These are phyloP conservation scores for Volvariella surrecta DNA, from an alignment of 1,284 basidiomycete genomes.

Conservation along the genomic window DNA sequence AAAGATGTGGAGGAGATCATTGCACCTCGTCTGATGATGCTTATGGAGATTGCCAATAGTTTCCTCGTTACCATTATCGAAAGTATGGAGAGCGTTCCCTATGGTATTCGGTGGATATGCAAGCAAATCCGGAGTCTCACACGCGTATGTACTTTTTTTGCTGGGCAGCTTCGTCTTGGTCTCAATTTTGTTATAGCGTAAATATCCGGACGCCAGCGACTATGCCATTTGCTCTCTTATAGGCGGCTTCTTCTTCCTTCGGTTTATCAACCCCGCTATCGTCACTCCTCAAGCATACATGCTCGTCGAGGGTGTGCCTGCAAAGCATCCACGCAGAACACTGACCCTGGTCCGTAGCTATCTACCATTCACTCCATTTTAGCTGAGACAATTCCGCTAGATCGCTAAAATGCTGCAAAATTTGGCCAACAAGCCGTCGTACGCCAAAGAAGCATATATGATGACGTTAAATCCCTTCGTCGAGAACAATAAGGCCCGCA, in stretches of 20 bases:
- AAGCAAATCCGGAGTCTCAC: conserved; percentile 98
- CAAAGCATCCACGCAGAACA: conserved; percentile 94
- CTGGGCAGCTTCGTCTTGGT: conserved; percentile 8
- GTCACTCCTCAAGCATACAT: conserved; percentile 99
- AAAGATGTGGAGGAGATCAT: conserved; percentile 96
- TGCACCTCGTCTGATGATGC: conserved; percentile 90
- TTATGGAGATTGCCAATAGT: conserved; percentile 98
- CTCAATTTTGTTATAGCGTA: conserved; percentile 51
- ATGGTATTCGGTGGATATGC: conserved; percentile 99
- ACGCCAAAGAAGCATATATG: conserved; percentile 98
- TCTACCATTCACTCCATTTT: background rate
- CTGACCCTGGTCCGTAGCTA: conserved; percentile 71
- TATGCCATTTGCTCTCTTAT: conserved; percentile 98
- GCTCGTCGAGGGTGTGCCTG: conserved; percentile 95
- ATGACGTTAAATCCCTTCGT: conserved; percentile 97
- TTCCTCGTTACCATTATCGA: conserved; percentile 98
- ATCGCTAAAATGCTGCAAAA: conserved; percentile 99
- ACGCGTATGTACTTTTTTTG: conserved; percentile 47
- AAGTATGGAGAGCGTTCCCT: conserved; percentile 94
- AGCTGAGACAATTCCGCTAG: conserved; percentile 28
- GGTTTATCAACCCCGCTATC: conserved; percentile 99
- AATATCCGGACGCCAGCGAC: conserved; percentile 97
- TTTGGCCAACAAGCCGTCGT: conserved; percentile 96
- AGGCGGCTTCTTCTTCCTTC: conserved; percentile 99
- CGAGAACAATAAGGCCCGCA: conserved; percentile 94